phyloP scores from a whole-genome alignment of 192 early-diverging fungal genomes.

The Coemansia sp. region DNA sequence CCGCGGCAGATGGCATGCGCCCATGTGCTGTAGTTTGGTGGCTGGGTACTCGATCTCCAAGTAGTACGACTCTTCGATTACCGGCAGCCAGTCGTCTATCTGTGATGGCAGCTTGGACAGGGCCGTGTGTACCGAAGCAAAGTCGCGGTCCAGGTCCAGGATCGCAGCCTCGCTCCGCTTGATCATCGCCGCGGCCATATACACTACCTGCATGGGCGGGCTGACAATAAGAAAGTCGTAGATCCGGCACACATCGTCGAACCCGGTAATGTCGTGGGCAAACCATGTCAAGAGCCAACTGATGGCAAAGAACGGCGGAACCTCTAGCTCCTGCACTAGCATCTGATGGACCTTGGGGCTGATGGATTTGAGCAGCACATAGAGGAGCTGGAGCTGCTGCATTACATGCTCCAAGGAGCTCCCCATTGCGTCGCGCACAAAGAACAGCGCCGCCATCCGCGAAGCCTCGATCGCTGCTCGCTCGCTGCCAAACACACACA shows the following conservation, averaged over 20 bases:
- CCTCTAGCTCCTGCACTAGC: conserved; percentile 33
- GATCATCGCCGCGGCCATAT: conserved; percentile 55
- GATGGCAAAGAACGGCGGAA: conserved; percentile 63
- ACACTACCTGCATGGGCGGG: conserved; percentile 56
- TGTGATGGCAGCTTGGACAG: conserved; percentile 21
- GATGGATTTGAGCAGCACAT: conserved; percentile 15
- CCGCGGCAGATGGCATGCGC: conserved; percentile 17
- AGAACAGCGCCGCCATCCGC: conserved; percentile 54
- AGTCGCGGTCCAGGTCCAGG: conserved; percentile 33
- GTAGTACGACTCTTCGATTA: conserved; percentile 36
- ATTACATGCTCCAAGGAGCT: conserved; percentile 32
- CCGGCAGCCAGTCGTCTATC: conserved; percentile 13
- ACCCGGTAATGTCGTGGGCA: conserved; percentile 57
- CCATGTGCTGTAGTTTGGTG: conserved; percentile 37
- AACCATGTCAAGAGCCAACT: conserved; percentile 76
- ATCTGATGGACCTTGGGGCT: conserved; percentile 26
- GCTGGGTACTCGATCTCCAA: conserved; percentile 31
- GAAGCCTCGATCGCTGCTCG: conserved; percentile 48
- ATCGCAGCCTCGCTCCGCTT: conserved; percentile 14
- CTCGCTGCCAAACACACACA: conserved; percentile 54
- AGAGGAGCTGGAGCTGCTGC: conserved; percentile 31
- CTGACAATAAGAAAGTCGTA: conserved; percentile 61
- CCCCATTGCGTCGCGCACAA: conserved; percentile 44
- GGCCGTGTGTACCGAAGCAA: conserved; percentile 31
- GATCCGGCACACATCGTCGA: conserved; percentile 50